Base-by-base conservation (phyloP, 495 filamentous ascomycete species). In the Penicillium samsonianum region DNA sequence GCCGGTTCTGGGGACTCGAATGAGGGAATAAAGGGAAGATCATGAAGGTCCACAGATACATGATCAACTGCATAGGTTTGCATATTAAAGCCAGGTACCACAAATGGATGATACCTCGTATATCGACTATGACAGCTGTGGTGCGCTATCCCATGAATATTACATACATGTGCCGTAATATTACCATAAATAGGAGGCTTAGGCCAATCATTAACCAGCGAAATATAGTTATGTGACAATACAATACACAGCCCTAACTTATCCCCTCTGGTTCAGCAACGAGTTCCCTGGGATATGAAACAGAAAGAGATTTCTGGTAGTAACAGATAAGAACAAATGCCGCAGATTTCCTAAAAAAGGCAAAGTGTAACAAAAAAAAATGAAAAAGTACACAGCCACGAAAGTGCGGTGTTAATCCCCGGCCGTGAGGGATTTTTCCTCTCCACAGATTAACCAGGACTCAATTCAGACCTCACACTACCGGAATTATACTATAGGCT, bases 401-500 rank as follows among this genome's bases (percentile, higher is more conserved):
- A 40, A 33, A 20, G 14, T 37, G 52, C 22, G 22, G 43, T 55
- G 23, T 46, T 31, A 25, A 40, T 47, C 46, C 14, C 40, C 40
- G 56, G 59, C n/a, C 38, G 6, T 68, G 65, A 56, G 65, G 48
- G 66, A 68, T 68, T 68, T 66, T 60, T 68, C 50, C 38, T 61
- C 47, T 30, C 63, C 66, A 68, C 57, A 52, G 50, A 44, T 19
- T 51, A 12, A 35, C n/a, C 43, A 31, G 50, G 49, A 19, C 43
- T 58, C 44, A 44, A 49, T 42, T 22, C 43, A 43, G 60, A 59
- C 44, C 37, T 45, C 57, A 47, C 53, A 8, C 10, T 10, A 22
- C 14, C n/a, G n/a, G n/a, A n/a, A n/a, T n/a, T n/a, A n/a, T n/a
- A n/a, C n/a, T n/a, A n/a, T n/a, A n/a, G n/a, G n/a, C n/a, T n/a